Evolutionary conservation across 192 early-diverging fungal species (phyloP), one percentile per base, ranked within the genome.

Genomic region (Gigaspora rosea): DNA sequence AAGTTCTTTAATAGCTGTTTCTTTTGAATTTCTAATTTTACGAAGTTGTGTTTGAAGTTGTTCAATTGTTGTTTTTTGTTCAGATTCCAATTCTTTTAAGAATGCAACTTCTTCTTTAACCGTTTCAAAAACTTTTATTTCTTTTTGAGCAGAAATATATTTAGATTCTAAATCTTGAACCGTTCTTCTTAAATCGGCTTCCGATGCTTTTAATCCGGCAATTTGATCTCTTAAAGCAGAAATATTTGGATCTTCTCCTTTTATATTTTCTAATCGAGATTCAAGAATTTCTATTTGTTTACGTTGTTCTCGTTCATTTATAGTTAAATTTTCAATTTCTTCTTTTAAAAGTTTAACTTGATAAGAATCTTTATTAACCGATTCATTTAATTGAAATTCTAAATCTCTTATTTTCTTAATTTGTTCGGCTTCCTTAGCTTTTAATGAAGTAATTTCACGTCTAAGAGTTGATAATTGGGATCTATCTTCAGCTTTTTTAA

Each of bases 141-240:
- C 67, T 11, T 69, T 69, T 13, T 69, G 67, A 50, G 67, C 46
- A 15, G 67, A 51, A 32, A 27, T 4, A 22, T 32, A 69, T 69
- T 69, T 69, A 2, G 67, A 69, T 49, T 69, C 67, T 13, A 69
- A 32, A 15, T 69, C 67, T 32, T 69, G 48, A 69, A 69, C 67
- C 7, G n/a, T 51, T 15, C 67, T 69, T 22, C 22, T 20, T 50
- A 69, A 36, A 15, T 69, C 67, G 3, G 67, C 11, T 69, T 69
- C 67, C 1, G 67, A 69, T 7, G 48, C 67, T 69, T 50, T 69
- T n/a, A 69, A 69, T 48, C 22, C 46, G 7, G 67, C 46, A 51
- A 69, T 69, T 51, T 69, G 67, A 51, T 69, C 67, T 32, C 67
- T n/a, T 51, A 69, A 69, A 33, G 8, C n/a, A 32, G 67, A 47